Evolutionary conservation across 805 yeast species (phyloP).

Genomic region (Diddensiella santjacobensis): DNA sequence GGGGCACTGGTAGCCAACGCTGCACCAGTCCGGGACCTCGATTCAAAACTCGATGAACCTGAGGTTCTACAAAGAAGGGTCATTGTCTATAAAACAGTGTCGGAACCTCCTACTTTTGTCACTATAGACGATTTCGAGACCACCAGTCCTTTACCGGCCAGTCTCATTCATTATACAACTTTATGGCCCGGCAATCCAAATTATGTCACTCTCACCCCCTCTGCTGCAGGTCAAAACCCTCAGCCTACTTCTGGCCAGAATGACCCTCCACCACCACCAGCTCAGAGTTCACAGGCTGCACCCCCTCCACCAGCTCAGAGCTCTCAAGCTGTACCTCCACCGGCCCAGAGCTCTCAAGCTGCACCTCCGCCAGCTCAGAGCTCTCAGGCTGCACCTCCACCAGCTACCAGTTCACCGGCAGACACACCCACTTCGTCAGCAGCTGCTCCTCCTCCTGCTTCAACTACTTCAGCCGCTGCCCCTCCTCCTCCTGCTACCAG

Average conservation of each 20-base stretch:
- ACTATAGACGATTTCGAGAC: constrained; percentile 20
- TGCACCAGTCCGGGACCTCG: background rate
- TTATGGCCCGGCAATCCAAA: constrained; percentile 21
- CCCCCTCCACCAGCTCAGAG: constrained; percentile 8
- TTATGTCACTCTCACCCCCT: constrained; percentile 2
- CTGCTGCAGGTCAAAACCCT: constrained; percentile 14
- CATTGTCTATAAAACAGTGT: constrained; percentile 22
- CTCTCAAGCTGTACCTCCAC: constrained; percentile 8
- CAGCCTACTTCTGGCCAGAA: constrained; percentile 22
- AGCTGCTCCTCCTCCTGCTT: constrained; percentile 22
- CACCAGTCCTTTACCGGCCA: constrained; percentile 14
- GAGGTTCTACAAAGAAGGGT: background rate
- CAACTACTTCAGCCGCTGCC: constrained; percentile 25
- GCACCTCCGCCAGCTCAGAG: constrained; percentile 25
- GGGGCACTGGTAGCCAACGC: constrained; percentile 1
- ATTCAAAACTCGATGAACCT: constrained; percentile 5
- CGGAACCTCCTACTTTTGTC: constrained; percentile 21
- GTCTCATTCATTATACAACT: constrained; percentile 16
- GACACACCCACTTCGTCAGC: constrained; percentile 21
- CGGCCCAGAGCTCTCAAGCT: constrained; percentile 22
- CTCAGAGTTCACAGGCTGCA: constrained; percentile 32
- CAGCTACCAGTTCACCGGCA: too few species aligned
- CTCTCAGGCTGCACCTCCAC: constrained; percentile 20
- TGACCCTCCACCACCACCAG: constrained; percentile 22
- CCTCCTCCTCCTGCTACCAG: constrained; percentile 25